phyloP scores from a whole-genome alignment of 2,329 filamentous ascomycete genomes.

The Lizonia empirigonia region DNA sequence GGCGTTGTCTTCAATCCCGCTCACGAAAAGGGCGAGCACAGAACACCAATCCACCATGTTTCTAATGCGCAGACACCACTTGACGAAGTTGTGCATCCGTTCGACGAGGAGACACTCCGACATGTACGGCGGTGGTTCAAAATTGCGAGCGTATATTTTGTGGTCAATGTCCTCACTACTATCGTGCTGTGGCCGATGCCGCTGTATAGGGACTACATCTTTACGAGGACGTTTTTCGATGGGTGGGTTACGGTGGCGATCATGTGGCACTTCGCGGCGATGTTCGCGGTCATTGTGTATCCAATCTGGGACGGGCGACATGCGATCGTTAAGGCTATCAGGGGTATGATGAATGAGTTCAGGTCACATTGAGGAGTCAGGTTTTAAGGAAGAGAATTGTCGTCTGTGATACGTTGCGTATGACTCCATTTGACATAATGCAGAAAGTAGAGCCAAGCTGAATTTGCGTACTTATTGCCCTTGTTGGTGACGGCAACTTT shows the following conservation, averaged over 20 bases:
- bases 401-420: no score
- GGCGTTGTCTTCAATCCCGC: background rate
- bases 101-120: constrained; percentile 12
- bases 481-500: no score
- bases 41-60: background rate
- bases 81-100: constrained; percentile 17
- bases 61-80: constrained; percentile 9
- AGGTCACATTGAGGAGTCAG: no score
- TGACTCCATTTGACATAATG: no score
- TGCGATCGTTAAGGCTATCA: constrained; percentile 10
- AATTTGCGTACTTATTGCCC: no score
- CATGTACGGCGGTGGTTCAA: constrained; percentile 15
- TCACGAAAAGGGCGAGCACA: background rate
- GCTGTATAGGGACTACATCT: constrained; percentile 84
- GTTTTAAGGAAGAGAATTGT: no score
- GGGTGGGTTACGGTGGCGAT: constrained; percentile 71
- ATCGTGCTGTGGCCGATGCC: constrained; percentile 86
- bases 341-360: constrained; percentile 5
- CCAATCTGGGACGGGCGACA: constrained; percentile 71
- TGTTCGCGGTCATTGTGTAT: constrained; percentile 75
- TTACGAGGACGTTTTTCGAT: constrained; percentile 77
- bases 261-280: constrained; percentile 76
- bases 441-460: no score
- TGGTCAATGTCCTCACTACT: constrained; percentile 13
- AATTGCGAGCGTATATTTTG: constrained; percentile 16